A percentile compares a stretch with the other conserved stretches of the same genome.
Evolutionary conservation across 2,329 filamentous ascomycete species (phyloP).

Genomic region (Trichoderma sp.): DNA sequence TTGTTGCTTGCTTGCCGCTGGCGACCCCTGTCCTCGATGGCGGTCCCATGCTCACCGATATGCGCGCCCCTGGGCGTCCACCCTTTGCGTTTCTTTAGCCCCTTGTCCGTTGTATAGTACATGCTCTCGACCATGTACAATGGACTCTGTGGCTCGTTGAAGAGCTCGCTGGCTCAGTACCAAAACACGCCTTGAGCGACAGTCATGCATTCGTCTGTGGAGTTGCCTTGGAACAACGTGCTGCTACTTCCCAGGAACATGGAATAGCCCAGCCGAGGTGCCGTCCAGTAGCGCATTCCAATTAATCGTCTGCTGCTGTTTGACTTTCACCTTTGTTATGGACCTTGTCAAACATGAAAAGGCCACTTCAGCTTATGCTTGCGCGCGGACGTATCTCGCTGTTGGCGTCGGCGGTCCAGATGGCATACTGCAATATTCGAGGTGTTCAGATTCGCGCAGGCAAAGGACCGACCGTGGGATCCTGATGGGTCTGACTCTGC

Average conservation of each 20-base stretch:
- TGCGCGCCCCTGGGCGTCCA: slow-evolving; percentile 29
- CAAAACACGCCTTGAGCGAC: slow-evolving; percentile 49
- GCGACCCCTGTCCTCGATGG: slow-evolving; percentile 27
- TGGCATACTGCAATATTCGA: background rate
- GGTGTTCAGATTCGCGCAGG: slow-evolving; percentile 1
- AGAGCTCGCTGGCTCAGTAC: slow-evolving; percentile 46
- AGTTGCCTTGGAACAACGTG: slow-evolving; percentile 51
- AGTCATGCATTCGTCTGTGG: slow-evolving; percentile 57
- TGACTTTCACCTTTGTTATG: slow-evolving; percentile 18
- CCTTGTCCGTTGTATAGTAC: slow-evolving; percentile 20
- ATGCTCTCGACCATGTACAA: slow-evolving; percentile 24
- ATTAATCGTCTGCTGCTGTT: background rate
- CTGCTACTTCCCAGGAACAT: slow-evolving; percentile 39
- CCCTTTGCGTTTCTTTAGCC: slow-evolving; percentile 17
- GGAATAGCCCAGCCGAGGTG: slow-evolving; percentile 49
- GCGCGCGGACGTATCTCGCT: slow-evolving; percentile 12
- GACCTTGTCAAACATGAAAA: slow-evolving; percentile 20
- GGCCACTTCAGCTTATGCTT: slow-evolving; percentile 19
- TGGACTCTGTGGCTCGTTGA: slow-evolving; percentile 18
- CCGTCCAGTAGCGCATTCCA: slow-evolving; percentile 28
- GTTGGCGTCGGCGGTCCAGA: slow-evolving; percentile 22
- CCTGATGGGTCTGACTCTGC: slow-evolving; percentile 27
- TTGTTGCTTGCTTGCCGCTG: slow-evolving; percentile 26
- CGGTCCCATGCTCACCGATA: slow-evolving; percentile 28
- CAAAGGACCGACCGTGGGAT: slow-evolving; percentile 16